phyloP scores from a whole-genome alignment of 169 alveolate genomes.

The Babesia caballi region DNA sequence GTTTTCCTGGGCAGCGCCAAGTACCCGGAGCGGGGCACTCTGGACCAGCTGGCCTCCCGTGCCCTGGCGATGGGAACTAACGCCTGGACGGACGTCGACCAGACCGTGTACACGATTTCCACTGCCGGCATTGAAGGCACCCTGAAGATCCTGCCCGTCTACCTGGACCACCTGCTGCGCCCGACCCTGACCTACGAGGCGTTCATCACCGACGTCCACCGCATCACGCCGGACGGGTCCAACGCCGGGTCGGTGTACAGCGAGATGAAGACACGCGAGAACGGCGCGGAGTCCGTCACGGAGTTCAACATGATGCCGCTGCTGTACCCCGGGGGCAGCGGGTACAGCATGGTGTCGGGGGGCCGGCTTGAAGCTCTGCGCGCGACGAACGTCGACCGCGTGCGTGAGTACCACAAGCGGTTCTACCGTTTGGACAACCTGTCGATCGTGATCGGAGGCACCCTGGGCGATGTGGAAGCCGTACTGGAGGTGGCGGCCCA shows the following conservation, averaged over 20 bases:
- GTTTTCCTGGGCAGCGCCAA: conserved; percentile 81
- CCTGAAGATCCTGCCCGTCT: conserved; percentile 79
- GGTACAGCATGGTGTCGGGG: conserved; percentile 64
- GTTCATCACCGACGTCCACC: conserved; percentile 83
- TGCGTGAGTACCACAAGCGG: conserved; percentile 62
- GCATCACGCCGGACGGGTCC: conserved; percentile 72
- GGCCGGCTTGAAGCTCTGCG: conserved; percentile 70
- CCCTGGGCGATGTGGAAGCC: conserved; percentile 43
- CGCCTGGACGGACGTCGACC: conserved; percentile 86
- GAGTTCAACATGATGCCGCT: conserved; percentile 41
- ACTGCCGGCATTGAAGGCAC: conserved; percentile 86
- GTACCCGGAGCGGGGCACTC: conserved; percentile 80
- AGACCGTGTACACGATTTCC: conserved; percentile 77
- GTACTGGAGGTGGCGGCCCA: conserved; percentile 4
- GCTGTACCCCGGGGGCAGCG: conserved; percentile 69
- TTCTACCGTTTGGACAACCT: conserved; percentile 67
- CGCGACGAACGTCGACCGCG: conserved; percentile 59
- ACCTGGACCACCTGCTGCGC: conserved; percentile 78
- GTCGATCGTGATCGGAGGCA: conserved; percentile 66
- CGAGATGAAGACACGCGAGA: conserved; percentile 72
- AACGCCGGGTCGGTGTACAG: conserved; percentile 75
- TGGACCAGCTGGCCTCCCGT: conserved; percentile 75
- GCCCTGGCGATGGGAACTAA: conserved; percentile 85
- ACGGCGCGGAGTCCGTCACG: conserved; percentile 57
- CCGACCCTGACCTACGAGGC: conserved; percentile 79